Conservation (phyloP, 2,329 filamentous ascomycete genomes). For the Byssochlamys sp. region DNA sequence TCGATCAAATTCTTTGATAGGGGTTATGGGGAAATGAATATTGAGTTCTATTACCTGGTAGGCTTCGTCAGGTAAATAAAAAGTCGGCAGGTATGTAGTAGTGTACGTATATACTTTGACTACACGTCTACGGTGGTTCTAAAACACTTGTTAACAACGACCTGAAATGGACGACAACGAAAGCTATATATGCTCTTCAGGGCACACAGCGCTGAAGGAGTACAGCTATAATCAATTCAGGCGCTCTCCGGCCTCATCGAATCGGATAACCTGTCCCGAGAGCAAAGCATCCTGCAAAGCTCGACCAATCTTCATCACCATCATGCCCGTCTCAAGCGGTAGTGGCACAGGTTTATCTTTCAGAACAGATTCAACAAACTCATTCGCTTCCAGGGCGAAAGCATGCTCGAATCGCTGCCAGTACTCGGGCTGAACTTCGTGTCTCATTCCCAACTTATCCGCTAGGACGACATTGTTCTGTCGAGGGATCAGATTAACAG, state of each 20-base stretch:
- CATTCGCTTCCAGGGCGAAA: conserved; percentile 17
- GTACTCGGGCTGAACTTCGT: conserved; percentile 15
- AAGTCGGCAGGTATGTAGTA: no score
- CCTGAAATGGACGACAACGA: background rate
- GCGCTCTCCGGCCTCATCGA: background rate
- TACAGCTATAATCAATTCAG: background rate
- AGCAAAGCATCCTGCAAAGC: conserved; percentile 7
- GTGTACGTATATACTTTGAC: no score
- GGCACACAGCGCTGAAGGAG: background rate
- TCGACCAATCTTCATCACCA: conserved; percentile 3
- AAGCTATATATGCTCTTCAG: background rate
- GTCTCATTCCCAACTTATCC: conserved; percentile 13
- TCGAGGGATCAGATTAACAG: conserved; percentile 23
- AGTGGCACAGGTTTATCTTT: conserved; percentile 3
- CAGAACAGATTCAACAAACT: conserved; percentile 11
- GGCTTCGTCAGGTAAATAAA: no score
- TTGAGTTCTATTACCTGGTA: no score
- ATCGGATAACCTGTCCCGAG: background rate
- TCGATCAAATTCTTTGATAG: no score
- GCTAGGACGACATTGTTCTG: conserved; percentile 16
- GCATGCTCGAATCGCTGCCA: conserved; percentile 17
- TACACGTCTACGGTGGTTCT: no score
- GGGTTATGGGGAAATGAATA: no score
- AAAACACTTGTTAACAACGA: background rate
- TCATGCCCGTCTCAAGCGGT: background rate